A percentile compares a stretch with the other conserved stretches of the same genome.
Conservation (phyloP, 2,329 filamentous ascomycete species). For the Fusarium tjaetaba region DNA sequence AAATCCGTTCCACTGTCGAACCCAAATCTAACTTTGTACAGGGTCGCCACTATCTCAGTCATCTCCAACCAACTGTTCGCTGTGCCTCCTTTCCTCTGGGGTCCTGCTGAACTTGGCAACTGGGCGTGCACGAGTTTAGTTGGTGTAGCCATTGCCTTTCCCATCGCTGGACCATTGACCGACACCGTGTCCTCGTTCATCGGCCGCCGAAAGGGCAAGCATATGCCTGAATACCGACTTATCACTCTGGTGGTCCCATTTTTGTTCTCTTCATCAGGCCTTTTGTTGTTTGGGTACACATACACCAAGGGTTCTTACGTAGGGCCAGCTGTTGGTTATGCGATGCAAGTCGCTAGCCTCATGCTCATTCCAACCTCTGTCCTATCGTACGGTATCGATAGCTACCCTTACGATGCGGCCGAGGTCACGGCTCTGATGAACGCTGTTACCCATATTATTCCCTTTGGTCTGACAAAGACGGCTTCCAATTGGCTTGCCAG, state of each 20-base stretch:
- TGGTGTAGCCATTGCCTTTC: background rate
- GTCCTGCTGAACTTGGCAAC: background rate
- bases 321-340: background rate
- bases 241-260: background rate
- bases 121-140: background rate
- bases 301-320: background rate
- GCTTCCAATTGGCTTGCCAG: background rate
- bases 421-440: background rate
- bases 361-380: background rate
- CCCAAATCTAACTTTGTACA: fast-evolving
- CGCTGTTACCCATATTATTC: background rate
- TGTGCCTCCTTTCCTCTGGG: background rate
- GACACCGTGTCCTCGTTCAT: background rate
- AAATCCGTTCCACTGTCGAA: fast-evolving
- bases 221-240: background rate
- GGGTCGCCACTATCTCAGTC: background rate
- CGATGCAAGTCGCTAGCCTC: background rate
- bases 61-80: background rate
- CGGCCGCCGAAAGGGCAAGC: background rate
- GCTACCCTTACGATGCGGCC: background rate
- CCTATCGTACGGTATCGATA: background rate
- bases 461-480: background rate
- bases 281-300: background rate
- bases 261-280: background rate
- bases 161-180: background rate